Evolutionary conservation across 768 basidiomycete genomes (phyloP).

Genomic region (Multifurca ochricompacta): DNA sequence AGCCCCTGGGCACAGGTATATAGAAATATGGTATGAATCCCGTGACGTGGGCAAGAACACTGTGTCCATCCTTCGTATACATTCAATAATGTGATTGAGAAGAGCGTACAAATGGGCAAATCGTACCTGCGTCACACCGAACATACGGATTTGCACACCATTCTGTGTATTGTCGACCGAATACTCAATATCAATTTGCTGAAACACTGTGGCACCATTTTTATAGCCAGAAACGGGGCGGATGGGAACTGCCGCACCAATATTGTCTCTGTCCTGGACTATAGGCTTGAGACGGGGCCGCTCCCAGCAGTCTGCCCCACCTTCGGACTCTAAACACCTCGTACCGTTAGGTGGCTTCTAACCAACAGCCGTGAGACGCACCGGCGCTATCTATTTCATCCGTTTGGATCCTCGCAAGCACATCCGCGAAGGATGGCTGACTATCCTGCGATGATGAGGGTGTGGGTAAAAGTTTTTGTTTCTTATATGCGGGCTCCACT

Average conservation of each 20-base stretch:
- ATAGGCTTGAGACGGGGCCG: conserved; percentile 52
- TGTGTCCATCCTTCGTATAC: conserved; percentile 62
- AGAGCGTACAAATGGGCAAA: neutral
- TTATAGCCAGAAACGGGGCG: neutral
- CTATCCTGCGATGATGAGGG: conserved; percentile 21
- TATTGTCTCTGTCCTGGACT: conserved; percentile 52
- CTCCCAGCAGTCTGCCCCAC: conserved; percentile 69
- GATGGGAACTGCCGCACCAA: conserved; percentile 44
- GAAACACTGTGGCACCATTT: conserved; percentile 56
- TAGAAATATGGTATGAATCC: conserved; percentile 94
- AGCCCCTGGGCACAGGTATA: conserved; percentile 78
- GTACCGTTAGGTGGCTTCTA: neutral
- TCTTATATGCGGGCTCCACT: conserved; percentile 28
- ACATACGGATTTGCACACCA: conserved; percentile 56
- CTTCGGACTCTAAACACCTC: conserved; percentile 50
- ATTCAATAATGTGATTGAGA: neutral
- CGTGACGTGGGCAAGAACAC: conserved; percentile 75
- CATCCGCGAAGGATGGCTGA: conserved; percentile 33
- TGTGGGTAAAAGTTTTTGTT: conserved; percentile 26
- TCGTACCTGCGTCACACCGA: conserved; percentile 80
- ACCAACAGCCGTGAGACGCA: conserved; percentile 1
- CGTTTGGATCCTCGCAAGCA: conserved; percentile 31
- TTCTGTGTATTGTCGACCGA: conserved; percentile 38
- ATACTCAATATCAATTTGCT: conserved; percentile 91
- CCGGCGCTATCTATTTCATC: conserved; percentile 24